These are phyloP conservation scores for Aaosphaeria arxii DNA, from an alignment of 2,329 filamentous ascomycete species.

Conservation along the genomic window DNA sequence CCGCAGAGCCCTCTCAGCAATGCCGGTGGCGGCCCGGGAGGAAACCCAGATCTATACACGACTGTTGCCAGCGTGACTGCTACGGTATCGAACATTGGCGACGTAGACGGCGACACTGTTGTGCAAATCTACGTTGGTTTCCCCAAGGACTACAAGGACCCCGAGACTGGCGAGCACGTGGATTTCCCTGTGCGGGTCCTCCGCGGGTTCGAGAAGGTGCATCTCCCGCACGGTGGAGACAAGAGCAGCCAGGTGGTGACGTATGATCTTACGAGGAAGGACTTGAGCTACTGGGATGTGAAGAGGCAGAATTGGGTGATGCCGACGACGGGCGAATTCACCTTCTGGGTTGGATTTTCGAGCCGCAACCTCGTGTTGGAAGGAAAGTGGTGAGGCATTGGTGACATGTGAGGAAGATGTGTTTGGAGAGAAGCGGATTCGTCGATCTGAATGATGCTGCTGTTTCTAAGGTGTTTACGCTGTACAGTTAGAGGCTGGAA, in stretches of 20 bases:
- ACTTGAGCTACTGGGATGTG: conserved; percentile 43
- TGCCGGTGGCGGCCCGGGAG: conserved; percentile 67
- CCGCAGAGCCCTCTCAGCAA: conserved; percentile 54
- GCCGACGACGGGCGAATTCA: conserved; percentile 28
- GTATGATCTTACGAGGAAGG: conserved; percentile 39
- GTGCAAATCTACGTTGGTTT: conserved; percentile 57
- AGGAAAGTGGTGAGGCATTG: conserved; percentile 23
- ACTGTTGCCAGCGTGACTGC: conserved; percentile 51
- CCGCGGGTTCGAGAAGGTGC: conserved; percentile 44
- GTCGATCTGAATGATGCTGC: not conserved
- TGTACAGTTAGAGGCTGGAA: not conserved
- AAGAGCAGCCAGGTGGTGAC: conserved; percentile 18
- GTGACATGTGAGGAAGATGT: not conserved
- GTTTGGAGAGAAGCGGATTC: not conserved
- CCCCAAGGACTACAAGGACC: conserved; percentile 42
- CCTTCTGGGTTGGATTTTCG: conserved; percentile 30
- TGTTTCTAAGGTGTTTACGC: not conserved
- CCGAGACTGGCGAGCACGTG: conserved; percentile 42
- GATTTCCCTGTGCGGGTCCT: conserved; percentile 55
- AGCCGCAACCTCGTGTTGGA: conserved; percentile 29
- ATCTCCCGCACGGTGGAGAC: conserved; percentile 14
- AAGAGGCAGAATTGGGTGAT: conserved; percentile 41
- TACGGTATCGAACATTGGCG: conserved; percentile 62
- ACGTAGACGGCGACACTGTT: conserved; percentile 50
- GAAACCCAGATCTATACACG: conserved; percentile 65